A percentile compares a stretch with the other conserved stretches of the same genome.
Conservation (phyloP, 495 filamentous ascomycete genomes). For the Parachaetomium inaequale region DNA sequence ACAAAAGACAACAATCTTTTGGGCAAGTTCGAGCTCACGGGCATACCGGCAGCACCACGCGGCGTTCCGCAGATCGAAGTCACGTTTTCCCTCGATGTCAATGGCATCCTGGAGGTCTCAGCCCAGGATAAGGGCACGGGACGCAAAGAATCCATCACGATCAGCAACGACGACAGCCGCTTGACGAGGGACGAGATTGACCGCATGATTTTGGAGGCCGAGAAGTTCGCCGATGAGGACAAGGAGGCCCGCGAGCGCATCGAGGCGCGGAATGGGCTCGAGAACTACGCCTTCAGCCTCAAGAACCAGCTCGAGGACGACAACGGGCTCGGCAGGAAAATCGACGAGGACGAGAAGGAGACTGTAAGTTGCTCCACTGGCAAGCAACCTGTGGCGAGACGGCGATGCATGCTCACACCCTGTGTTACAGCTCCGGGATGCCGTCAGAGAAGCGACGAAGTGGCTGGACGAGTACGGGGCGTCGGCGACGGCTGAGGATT, state of each 20-base stretch:
- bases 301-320: conserved; percentile 95
- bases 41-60: conserved; percentile 84
- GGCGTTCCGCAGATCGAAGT: conserved; percentile 94
- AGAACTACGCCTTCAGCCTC: conserved; percentile 93
- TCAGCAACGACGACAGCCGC: conserved; percentile 89
- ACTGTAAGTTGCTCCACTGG: conserved; percentile 49
- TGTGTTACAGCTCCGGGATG: conserved; percentile 70
- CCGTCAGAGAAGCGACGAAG: conserved; percentile 83
- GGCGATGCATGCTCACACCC: conserved; percentile 13
- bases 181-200: conserved; percentile 86
- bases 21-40: conserved; percentile 90
- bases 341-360: conserved; percentile 93
- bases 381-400: not conserved
- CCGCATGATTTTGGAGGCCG: conserved; percentile 88
- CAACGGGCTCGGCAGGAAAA: conserved; percentile 86
- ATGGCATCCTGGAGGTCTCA: conserved; percentile 89
- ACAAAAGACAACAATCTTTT: conserved; percentile 91
- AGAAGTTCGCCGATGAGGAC: conserved; percentile 93
- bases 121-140: conserved; percentile 90
- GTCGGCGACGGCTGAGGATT: conserved; percentile 81
- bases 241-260: conserved; percentile 84
- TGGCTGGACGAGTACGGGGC: conserved; percentile 90
- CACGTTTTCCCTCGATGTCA: conserved; percentile 88
- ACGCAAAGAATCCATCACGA: conserved; percentile 84
- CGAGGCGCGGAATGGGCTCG: conserved; percentile 91